phyloP scores from a whole-genome alignment of 2,329 filamentous ascomycete genomes.

The Raffaelea arxii region DNA sequence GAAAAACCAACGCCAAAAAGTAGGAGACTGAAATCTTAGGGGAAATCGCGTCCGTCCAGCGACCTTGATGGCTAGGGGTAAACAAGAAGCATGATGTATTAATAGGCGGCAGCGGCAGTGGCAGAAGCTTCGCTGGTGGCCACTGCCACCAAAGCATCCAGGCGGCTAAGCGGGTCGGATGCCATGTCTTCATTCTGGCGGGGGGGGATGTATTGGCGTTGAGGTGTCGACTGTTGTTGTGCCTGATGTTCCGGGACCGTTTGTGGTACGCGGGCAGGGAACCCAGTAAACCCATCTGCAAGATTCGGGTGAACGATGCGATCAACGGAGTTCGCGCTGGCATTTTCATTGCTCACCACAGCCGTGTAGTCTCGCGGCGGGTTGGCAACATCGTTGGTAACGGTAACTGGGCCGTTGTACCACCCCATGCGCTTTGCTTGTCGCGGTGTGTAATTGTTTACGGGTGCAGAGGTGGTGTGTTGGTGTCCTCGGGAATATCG shows the following conservation, averaged over 20 bases:
- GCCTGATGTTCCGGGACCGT: slow-evolving; percentile 10
- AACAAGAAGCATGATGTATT: too few relatives aligned
- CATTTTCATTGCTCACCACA: slow-evolving; percentile 11
- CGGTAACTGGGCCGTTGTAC: slow-evolving; percentile 49
- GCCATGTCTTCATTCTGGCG: not conserved
- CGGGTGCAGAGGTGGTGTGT: slow-evolving; percentile 51
- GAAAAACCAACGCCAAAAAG: not conserved
- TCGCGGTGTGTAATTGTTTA: slow-evolving; percentile 39
- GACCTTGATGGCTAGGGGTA: too few relatives aligned
- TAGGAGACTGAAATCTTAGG: too few relatives aligned
- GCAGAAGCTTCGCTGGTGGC: slow-evolving; percentile 8
- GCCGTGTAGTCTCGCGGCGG: not conserved
- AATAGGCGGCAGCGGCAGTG: slow-evolving; percentile 5
- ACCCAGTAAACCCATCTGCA: slow-evolving; percentile 12
- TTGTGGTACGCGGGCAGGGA: slow-evolving; percentile 11
- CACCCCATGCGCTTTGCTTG: slow-evolving; percentile 60
- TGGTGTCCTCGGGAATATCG: slow-evolving; percentile 31
- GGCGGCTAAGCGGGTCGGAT: slow-evolving; percentile 5
- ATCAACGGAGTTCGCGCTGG: slow-evolving; percentile 35
- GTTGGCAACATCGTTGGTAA: not conserved
- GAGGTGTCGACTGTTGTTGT: too few relatives aligned
- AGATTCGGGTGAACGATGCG: slow-evolving; percentile 48
- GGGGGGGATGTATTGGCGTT: not conserved
- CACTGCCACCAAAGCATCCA: slow-evolving; percentile 7
- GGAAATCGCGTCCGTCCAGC: too few relatives aligned